These are phyloP conservation scores for Glycine soja DNA, from an alignment of 306 rosid genomes.

Conservation along the genomic window DNA sequence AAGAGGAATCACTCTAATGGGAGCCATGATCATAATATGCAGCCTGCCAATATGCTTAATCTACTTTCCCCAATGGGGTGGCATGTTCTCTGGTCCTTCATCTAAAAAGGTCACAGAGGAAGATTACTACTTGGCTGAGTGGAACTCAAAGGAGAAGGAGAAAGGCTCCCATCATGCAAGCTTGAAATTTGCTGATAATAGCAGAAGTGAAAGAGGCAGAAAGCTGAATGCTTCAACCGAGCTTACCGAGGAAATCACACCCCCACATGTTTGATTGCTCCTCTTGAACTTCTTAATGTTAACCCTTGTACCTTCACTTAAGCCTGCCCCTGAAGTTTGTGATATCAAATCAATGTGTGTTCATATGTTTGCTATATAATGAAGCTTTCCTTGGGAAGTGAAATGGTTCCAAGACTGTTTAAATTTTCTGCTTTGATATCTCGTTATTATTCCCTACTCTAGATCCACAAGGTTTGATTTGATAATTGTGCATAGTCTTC, in stretches of 20 bases:
- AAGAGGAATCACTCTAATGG: slow-evolving; percentile 89
- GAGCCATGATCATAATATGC: slow-evolving; percentile 76
- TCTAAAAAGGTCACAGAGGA: slow-evolving; percentile 61
- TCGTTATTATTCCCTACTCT: neutral
- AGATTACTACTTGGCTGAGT: slow-evolving; percentile 79
- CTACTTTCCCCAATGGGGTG: slow-evolving; percentile 91
- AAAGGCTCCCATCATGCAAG: slow-evolving; percentile 70
- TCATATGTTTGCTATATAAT: slow-evolving; percentile 4
- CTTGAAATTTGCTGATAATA: slow-evolving; percentile 77
- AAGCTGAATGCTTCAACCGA: slow-evolving; percentile 47
- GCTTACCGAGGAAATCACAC: slow-evolving; percentile 59
- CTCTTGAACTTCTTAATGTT: slow-evolving; percentile 13
- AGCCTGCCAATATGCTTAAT: slow-evolving; percentile 67
- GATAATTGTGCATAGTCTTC: too few species aligned
- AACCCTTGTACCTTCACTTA: neutral
- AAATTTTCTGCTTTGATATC: neutral
- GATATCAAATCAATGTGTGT: neutral
- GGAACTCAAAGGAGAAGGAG: slow-evolving; percentile 70
- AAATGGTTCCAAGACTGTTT: neutral
- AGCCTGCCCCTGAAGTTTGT: neutral
- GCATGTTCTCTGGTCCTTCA: slow-evolving; percentile 77
- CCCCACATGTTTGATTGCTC: slow-evolving; percentile 43
- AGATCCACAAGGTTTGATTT: neutral
- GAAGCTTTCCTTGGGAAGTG: neutral
- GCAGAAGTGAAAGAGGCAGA: slow-evolving; percentile 72